Percentiles rank a stretch among this genome's conserved stretches.
These are phyloP conservation scores for Cruciata laevipes DNA, from an alignment of 257 asterid genomes.

Conservation along the genomic window DNA sequence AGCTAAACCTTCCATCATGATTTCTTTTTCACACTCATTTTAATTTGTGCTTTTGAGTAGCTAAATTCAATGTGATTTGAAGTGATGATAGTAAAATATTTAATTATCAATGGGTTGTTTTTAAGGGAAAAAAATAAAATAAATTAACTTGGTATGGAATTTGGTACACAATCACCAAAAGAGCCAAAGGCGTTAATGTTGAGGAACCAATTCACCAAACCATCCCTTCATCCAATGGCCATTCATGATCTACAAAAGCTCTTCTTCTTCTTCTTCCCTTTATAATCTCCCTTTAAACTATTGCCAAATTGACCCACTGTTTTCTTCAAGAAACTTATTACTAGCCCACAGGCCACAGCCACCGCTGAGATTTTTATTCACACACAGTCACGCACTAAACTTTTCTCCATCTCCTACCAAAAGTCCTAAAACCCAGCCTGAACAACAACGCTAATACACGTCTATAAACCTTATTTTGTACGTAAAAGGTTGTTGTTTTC, in stretches of 20 bases:
- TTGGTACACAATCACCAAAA: neutral
- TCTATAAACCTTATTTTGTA: neutral
- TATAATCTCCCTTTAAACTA: neutral
- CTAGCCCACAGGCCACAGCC: neutral
- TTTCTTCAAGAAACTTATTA: neutral
- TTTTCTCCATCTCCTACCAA: neutral
- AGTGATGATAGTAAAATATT: too few relatives aligned
- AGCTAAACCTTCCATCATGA: too few relatives aligned
- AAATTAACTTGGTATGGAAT: neutral
- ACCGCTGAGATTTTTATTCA: neutral
- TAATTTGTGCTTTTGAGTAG: too few relatives aligned
- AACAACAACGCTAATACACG: neutral
- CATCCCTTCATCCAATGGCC: neutral
- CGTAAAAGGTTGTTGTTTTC: neutral
- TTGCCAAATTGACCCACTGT: neutral
- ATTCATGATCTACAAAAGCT: neutral
- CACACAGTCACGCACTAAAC: neutral
- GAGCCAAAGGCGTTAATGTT: neutral
- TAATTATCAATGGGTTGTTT: too few relatives aligned
- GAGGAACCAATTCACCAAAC: slow-evolving; percentile 9
- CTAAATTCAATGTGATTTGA: too few relatives aligned
- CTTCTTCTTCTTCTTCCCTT: neutral
- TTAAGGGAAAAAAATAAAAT: too few relatives aligned
- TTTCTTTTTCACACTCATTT: too few relatives aligned
- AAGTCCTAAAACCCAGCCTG: neutral